Evolutionary conservation across 2,329 filamentous ascomycete species (phyloP).

Genomic region (Colletotrichum theobromicola): DNA sequence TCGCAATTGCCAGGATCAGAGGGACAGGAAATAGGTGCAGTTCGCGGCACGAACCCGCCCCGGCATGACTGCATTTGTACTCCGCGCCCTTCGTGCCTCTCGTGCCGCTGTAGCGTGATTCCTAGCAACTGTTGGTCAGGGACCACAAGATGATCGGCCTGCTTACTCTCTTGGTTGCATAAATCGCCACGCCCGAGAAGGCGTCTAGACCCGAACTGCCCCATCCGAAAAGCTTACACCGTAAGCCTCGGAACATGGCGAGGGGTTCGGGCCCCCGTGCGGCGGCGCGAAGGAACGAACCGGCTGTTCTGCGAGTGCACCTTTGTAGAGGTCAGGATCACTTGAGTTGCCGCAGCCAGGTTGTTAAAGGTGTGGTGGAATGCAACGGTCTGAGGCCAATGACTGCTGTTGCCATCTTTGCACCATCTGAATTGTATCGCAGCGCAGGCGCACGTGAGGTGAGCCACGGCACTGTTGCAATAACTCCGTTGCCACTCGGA

Average conservation of each 20-base stretch:
- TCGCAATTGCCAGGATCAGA: neutral
- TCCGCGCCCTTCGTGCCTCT: neutral
- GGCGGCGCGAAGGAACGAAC: neutral
- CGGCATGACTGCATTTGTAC: neutral
- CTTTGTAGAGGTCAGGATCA: neutral
- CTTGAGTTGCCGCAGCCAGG: neutral
- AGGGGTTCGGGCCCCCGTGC: neutral
- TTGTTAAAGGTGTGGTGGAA: neutral
- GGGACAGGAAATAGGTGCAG: neutral
- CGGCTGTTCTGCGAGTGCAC: neutral
- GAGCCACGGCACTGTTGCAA: neutral
- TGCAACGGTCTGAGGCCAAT: neutral
- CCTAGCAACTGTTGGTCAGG: neutral
- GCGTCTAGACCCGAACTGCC: slow-evolving; percentile 8
- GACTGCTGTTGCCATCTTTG: neutral
- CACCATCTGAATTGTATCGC: neutral
- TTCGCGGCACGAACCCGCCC: neutral
- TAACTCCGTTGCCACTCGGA: neutral
- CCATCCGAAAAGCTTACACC: slow-evolving; percentile 16
- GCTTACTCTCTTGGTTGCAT: slow-evolving; percentile 6
- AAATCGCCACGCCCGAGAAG: slow-evolving; percentile 4
- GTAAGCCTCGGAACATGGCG: neutral
- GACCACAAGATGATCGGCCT: neutral
- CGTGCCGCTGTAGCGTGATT: neutral
- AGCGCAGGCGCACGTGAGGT: neutral